Base-by-base conservation (phyloP, 306 rosid genomes). In the Dryas alaskensis region DNA sequence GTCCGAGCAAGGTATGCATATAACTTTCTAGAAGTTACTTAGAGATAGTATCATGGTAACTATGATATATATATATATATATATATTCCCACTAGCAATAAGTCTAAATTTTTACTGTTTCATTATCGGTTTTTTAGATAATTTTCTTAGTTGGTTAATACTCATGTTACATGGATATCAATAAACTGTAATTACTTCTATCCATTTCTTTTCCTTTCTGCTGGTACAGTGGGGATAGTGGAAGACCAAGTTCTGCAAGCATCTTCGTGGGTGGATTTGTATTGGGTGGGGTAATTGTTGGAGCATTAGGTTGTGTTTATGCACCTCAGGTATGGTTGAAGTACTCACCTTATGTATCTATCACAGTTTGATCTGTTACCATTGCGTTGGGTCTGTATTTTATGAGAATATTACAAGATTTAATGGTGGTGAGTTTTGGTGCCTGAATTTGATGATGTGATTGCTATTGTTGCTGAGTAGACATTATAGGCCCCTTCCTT, bases 221-320 rank as follows among this genome's bases (percentile, higher is more conserved):
- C 16, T 19, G 48, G 42, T 67, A 70, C 88, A 89, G 90, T 57
- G 78, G 78, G 40, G 84, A 84, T 49, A 81, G 73, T 67, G 84
- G 81, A 81, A 83, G 83, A 44, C 31, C 79, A 60, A 80, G 58
- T 14, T 63, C 62, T 68, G 91, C 88, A 60, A 79, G 83, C 69
- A 64, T 81, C 79, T 87, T 89, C 49, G 73, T 87, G 44, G 89
- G 91, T 67, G 94, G 89, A 25, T 87, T 89, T 83, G 75, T 87
- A 43, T 74, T 89, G 81, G 94, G 94, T 10, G 83, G 93, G 58
- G 73, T 88, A 43, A 63, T 88, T 68, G 89, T 81, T 71, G 93
- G 90, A 72, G 84, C 93, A 74, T 66, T 88, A 55, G 90, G 90
- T 22, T 84, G 87, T 55, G 62, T 85, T 43, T 89, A 79, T 76